Evolutionary conservation across 345 rosid genomes (phyloP), one percentile per base, ranked within the genome.

Genomic region (Psidium friedrichsthalianum): DNA sequence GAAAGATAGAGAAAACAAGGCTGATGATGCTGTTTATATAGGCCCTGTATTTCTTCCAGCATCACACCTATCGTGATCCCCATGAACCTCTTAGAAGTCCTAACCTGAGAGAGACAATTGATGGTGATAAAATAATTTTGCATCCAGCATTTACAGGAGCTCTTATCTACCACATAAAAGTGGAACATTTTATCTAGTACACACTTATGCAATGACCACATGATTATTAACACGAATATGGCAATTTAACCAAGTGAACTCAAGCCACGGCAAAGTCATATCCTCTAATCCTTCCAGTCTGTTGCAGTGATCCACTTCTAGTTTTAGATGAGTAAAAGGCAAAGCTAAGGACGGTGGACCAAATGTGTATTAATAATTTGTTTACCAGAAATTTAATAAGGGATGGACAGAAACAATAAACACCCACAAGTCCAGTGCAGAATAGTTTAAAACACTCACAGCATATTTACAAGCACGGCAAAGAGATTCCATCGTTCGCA

Each of bases 391-490:
- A 58, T 47, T 84, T 44, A 42, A 47, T 59, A 4, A 49, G 53
- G 55, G 32, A 51, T 47, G 56, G 56, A 42, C 85, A 56, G 36
- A 40, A 69, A 44, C 27, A 84, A 84, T 24, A 25, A 53, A 32
- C n/a, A 18, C 76, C 76, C 20, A 47, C 81, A 13, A 86, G 47
- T 56, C 40, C 64, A 86, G 84, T 9, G 24, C 25, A 57, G 40
- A 18, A 44, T 24, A 81, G 58, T 83, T 86, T 51, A 59, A 69
- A 74, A 83, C 49, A 90, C 99, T 93, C 92, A 98, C 99, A 88
- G 99, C 99, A 87, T 96, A 96, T 94, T 98, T 98, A 92, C 99
- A 98, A 87, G 98, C 99, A 90, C 99, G 96, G 88, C 99, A 98
- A 84, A 98, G 93, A 89, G 99, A 94, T 88, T 98, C 99, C 99